phyloP scores from a whole-genome alignment of 23 red algal genomes.

The Cyanidioschyzon merolae region DNA sequence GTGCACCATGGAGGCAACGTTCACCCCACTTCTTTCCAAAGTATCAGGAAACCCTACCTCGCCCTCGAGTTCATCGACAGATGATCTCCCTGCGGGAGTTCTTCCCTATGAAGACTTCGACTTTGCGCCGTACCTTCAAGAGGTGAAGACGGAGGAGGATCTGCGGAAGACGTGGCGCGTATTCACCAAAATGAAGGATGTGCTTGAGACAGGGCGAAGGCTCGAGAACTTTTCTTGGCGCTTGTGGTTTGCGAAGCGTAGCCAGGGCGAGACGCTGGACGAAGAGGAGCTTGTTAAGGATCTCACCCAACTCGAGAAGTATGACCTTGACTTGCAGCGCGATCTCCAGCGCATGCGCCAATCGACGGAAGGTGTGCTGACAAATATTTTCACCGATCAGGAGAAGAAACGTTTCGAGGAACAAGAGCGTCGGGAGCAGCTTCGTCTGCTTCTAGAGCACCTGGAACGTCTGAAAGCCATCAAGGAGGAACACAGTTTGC shows the following conservation, averaged over 20 bases:
- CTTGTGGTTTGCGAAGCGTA: conserved; percentile 61
- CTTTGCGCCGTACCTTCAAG: conserved; percentile 86
- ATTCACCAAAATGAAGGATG: conserved; percentile 97
- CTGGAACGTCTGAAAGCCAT: conserved; percentile 43
- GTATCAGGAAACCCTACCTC: neutral
- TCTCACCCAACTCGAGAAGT: conserved; percentile 45
- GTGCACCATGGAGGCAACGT: neutral
- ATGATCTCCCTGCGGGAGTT: conserved; percentile 79
- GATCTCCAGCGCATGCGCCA: conserved; percentile 37
- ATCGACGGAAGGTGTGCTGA: conserved; percentile 8
- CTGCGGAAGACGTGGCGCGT: conserved; percentile 95
- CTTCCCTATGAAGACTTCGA: conserved; percentile 96
- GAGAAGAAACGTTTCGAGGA: conserved; percentile 14
- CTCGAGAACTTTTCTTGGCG: conserved; percentile 91
- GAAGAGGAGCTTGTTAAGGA: conserved; percentile 24
- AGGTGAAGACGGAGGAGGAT: conserved; percentile 81
- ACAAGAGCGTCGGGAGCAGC: conserved; percentile 5
- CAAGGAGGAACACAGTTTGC: conserved; percentile 38
- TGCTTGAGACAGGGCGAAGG: conserved; percentile 74
- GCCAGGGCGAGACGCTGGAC: conserved; percentile 27
- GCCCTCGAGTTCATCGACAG: neutral
- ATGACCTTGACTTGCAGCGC: conserved; percentile 45
- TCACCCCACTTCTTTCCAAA: neutral
- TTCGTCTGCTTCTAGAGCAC: neutral
- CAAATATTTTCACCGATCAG: neutral